Conservation (phyloP, 352 stramenopile species). For the Phytophthora melonis region DNA sequence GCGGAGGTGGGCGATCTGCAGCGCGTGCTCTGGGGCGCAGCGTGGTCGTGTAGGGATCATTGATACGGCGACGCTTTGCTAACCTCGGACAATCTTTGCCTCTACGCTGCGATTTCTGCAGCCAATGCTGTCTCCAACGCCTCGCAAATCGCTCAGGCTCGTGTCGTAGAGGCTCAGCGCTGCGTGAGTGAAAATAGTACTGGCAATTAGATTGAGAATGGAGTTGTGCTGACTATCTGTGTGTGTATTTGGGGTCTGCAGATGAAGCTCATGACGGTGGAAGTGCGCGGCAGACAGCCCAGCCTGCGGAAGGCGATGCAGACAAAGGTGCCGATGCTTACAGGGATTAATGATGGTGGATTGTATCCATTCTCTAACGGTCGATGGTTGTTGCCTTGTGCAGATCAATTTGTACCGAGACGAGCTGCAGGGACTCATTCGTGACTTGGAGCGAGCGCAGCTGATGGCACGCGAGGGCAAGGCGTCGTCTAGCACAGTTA, state of each 20-base stretch:
- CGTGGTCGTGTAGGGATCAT: no score
- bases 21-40: neutral
- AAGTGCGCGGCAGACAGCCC: slow-evolving; percentile 70
- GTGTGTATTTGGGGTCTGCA: slow-evolving; percentile 30
- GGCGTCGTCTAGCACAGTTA: slow-evolving; percentile 29
- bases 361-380: no score
- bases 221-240: neutral
- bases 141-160: slow-evolving; percentile 65
- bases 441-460: slow-evolving; percentile 76
- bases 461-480: slow-evolving; percentile 70
- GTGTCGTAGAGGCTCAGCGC: slow-evolving; percentile 76
- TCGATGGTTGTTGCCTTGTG: neutral
- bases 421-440: slow-evolving; percentile 71
- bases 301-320: slow-evolving; percentile 79
- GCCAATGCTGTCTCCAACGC: slow-evolving; percentile 47
- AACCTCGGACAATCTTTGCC: slow-evolving; percentile 5
- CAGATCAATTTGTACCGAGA: slow-evolving; percentile 79
- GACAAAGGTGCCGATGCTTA: slow-evolving; percentile 51
- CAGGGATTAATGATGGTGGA: no score
- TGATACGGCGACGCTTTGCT: slow-evolving; percentile 24
- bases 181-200: slow-evolving; percentile 47
- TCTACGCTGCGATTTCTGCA: slow-evolving; percentile 10
- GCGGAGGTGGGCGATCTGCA: slow-evolving; percentile 39
- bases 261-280: slow-evolving; percentile 86
- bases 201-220: neutral